A percentile compares a stretch with the other conserved stretches of the same genome.
These are phyloP conservation scores for Aspergillus ellipticus DNA, from an alignment of 495 filamentous ascomycete genomes.

Conservation along the genomic window DNA sequence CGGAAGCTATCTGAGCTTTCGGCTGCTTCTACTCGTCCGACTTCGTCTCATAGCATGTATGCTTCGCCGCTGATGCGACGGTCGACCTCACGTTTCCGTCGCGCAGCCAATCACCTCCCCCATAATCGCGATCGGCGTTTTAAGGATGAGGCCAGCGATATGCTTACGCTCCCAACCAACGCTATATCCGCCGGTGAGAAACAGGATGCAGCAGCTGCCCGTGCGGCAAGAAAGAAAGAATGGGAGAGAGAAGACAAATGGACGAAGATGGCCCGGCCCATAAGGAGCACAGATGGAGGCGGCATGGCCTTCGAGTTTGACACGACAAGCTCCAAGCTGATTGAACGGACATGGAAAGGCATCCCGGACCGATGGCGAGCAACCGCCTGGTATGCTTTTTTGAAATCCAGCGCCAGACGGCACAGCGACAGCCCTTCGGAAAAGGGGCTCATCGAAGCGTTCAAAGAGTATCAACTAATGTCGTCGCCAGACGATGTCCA, in stretches of 20 bases:
- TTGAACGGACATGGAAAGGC: slow-evolving; percentile 94
- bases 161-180: slow-evolving; percentile 76
- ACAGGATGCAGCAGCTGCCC: slow-evolving; percentile 47
- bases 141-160: slow-evolving; percentile 83
- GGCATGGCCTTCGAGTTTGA: slow-evolving; percentile 93
- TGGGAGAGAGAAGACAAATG: slow-evolving; percentile 87
- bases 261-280: slow-evolving; percentile 87
- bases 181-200: slow-evolving; percentile 56
- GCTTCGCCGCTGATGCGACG: slow-evolving; percentile 35
- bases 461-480: slow-evolving; percentile 64
- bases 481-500: slow-evolving; percentile 89
- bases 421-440: slow-evolving; percentile 59
- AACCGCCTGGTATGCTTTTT: slow-evolving; percentile 92
- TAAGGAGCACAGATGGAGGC: slow-evolving; percentile 57
- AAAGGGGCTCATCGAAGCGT: slow-evolving; percentile 64
- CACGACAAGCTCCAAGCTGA: slow-evolving; percentile 74
- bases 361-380: slow-evolving; percentile 95
- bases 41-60: slow-evolving; percentile 46
- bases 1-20: slow-evolving; percentile 36
- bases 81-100: slow-evolving; percentile 48
- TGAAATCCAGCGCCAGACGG: slow-evolving; percentile 73
- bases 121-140: slow-evolving; percentile 69
- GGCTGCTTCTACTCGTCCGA: slow-evolving; percentile 34
- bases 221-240: slow-evolving; percentile 72
- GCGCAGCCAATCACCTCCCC: slow-evolving; percentile 70